A percentile compares a stretch with the other conserved stretches of the same genome.
Conservation (phyloP, 2,329 filamentous ascomycete species). For the Incumbomyces lentus region DNA sequence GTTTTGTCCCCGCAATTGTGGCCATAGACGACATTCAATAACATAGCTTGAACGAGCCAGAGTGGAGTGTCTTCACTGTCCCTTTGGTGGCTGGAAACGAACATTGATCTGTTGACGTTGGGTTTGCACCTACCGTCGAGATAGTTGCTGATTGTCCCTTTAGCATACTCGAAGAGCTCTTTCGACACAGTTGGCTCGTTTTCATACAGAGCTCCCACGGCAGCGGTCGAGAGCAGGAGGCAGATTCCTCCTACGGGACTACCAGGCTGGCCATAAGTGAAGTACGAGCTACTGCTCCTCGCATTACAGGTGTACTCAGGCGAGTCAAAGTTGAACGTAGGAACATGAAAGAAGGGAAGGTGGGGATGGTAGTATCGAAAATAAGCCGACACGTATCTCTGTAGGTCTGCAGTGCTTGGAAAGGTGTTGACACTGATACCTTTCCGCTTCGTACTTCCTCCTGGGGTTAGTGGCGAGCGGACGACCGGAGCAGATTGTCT, state of each 20-base stretch:
- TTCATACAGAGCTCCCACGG: constrained; percentile 80
- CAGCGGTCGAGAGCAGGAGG: constrained; percentile 75
- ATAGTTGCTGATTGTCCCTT: constrained; percentile 90
- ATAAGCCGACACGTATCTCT: constrained; percentile 83
- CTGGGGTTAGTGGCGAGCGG: constrained; percentile 39
- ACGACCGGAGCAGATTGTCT: constrained; percentile 51
- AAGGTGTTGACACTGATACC: constrained; percentile 44
- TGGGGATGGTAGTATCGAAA: constrained; percentile 90
- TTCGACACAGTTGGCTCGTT: constrained; percentile 68
- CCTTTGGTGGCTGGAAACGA: constrained; percentile 17
- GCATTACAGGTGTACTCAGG: constrained; percentile 53
- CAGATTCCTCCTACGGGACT: constrained; percentile 72
- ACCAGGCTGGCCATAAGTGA: constrained; percentile 43
- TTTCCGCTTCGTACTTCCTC: constrained; percentile 27
- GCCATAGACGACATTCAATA: constrained; percentile 90
- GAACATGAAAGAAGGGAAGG: constrained; percentile 84
- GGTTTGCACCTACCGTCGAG: constrained; percentile 83
- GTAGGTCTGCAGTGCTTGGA: constrained; percentile 74
- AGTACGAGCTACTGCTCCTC: constrained; percentile 45
- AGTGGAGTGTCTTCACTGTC: constrained; percentile 56
- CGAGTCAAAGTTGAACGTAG: constrained; percentile 82
- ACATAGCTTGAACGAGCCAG: constrained; percentile 94
- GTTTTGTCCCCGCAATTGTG: constrained; percentile 89
- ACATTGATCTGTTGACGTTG: constrained; percentile 60
- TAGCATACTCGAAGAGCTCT: constrained; percentile 82